Percentiles rank a stretch among this genome's conserved stretches.
These are phyloP conservation scores for Neurospora sp. DNA, from an alignment of 495 filamentous ascomycete genomes.

Conservation along the genomic window DNA sequence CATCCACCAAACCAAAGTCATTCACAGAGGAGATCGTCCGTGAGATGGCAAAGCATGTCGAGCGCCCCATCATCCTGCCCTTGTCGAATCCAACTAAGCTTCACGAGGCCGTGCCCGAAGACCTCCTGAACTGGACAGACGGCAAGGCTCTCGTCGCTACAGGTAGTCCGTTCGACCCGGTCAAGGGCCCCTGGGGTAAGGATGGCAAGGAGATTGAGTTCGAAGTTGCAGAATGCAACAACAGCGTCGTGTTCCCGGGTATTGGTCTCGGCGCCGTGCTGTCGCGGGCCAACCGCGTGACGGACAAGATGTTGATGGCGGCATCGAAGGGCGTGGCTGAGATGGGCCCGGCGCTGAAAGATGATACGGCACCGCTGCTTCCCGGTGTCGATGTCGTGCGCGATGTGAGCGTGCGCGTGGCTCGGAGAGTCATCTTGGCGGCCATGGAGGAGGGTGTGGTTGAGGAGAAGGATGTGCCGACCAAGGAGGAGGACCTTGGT, in stretches of 20 bases:
- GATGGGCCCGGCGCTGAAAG: constrained; percentile 53
- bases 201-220: constrained; percentile 47
- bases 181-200: constrained; percentile 45
- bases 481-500: constrained; percentile 47
- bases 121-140: constrained; percentile 68
- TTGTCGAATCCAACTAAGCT: constrained; percentile 79
- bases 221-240: constrained; percentile 83
- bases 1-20: constrained; percentile 67
- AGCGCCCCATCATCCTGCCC: constrained; percentile 72
- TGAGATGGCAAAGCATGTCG: constrained; percentile 71
- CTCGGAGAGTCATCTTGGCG: constrained; percentile 63
- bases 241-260: constrained; percentile 76
- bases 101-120: constrained; percentile 73
- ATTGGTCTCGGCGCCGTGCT: constrained; percentile 77
- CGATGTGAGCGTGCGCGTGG: constrained; percentile 67
- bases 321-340: constrained; percentile 64
- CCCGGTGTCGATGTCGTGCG: constrained; percentile 70
- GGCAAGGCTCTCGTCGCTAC: constrained; percentile 77
- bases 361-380: constrained; percentile 45
- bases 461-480: constrained; percentile 49
- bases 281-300: constrained; percentile 48
- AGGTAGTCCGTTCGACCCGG: constrained; percentile 72
- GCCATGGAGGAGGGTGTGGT: constrained; percentile 61
- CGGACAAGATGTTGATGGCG: constrained; percentile 72
- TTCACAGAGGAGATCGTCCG: constrained; percentile 67